Evolutionary conservation across 495 filamentous ascomycete genomes (phyloP), one percentile per base, ranked within the genome.

Genomic region (Aspergillus sclerotioniger): DNA sequence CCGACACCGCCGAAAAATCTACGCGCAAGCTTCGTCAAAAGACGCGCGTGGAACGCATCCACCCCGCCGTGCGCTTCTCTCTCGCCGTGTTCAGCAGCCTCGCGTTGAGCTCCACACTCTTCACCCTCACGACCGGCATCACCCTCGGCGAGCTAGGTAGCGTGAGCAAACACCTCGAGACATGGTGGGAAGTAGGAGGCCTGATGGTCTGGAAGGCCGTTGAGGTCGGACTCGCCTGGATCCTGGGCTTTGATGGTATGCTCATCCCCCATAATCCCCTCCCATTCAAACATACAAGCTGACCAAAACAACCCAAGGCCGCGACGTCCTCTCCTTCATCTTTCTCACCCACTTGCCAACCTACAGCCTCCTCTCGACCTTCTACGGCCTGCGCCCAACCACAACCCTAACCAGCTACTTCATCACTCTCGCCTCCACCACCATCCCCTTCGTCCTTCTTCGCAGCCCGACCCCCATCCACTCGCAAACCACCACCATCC

Each of bases 221-320:
- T 33, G 85, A 89, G 68, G 77, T 96, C 48, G 85, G 78, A 20
- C 60, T 90, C 16, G 84, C 81, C 32, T 95, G 90, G 91, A 80
- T 76, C 59, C 74, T 84, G 35, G 78, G 83, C 48, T 90, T 84
- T 66, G 90, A 93, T 68, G 80, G 85, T 88, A 67, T 62, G 78
- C 65, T 17, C 31, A n/a, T 53, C 15, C 53, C 17, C 41, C 21
- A 15, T 16, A 25, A 29, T 41, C 28, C 0, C 20, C 33, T 25
- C 17, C 16, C 17, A 21, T 6, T 21, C 16, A 25, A 28, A 21
- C 6, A 41, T 32, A 20, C 50, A 58, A 10, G 58, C 31, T 15
- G 33, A 6, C 53, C 33, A 35, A 37, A 16, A 43, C 32, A 37
- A 16, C 35, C 15, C 21, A 56, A 88, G 85, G 82, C 64, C 80